Evolutionary conservation across 2,329 filamentous ascomycete genomes (phyloP), one percentile per base, ranked within the genome.

Genomic region (Epichloe typhina): DNA sequence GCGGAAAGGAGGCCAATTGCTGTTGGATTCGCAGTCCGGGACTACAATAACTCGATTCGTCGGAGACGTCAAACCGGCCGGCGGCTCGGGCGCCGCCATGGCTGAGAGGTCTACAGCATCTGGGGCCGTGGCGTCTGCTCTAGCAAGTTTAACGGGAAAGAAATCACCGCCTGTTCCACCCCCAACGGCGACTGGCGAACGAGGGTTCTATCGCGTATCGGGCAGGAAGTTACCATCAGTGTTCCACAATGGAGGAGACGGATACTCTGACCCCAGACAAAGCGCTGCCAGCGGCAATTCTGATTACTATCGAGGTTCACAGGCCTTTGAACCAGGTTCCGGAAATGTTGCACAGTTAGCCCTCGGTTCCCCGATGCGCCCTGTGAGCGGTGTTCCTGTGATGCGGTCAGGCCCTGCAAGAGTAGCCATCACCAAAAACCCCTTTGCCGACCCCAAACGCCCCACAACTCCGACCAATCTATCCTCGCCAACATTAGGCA

Each of bases 381-480:
- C 77, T 33, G 72, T 77, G 50, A 82, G 79, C 59, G 78, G 79
- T 9, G 67, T 81, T 4, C 73, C 76, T n/a, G 69, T 82, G 35
- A 74, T 82, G 61, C 73, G 80, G 54, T 74, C 78, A n/a, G 78
- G 82, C n/a, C 83, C 83, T 15, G 80, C 76, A 17, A 75, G 80
- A 50, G 81, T 78, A 3, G 77, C 82, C 1, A 68, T 84, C 15
- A 75, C 77, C 52, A 74, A 78, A 47, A 72, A 70, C 23, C 75
- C 76, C 0, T 77, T 77, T 50, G 58, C 65, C 26, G 58, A 58
- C 41, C 58, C 65, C 21, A 56, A 56, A 46, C 57, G 19, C 50
- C 61, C 26, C 56, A 62, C 13, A 51, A 62, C 52, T 51, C 54
- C 52, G 13, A 57, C 60, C n/a, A 50, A 33, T 36, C 12, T 41